Base-by-base conservation (phyloP, 2,329 filamentous ascomycete genomes). In the Fusarium chaquense region DNA sequence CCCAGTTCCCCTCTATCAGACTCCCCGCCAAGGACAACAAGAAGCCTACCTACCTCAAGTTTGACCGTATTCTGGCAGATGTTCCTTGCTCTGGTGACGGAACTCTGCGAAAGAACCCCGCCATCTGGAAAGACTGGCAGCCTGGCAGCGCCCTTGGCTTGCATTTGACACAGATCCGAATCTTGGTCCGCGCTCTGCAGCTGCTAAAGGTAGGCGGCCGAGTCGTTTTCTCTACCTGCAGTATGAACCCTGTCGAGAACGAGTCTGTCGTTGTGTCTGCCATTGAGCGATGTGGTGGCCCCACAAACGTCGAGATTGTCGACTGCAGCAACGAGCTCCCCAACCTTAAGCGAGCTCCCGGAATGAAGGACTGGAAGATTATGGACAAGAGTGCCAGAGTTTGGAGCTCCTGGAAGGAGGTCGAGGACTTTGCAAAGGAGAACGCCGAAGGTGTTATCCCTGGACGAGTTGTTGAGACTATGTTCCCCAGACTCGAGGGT, bases 171-270 rank as follows among this genome's bases (percentile, higher is more conserved):
- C 96, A 99, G 81, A 87, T 93, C 45, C 87, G 95, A 47, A 99
- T 99, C 72, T 84, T 99, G 50, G 92, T 97, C 59, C 91, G 96
- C 66, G 93, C 96, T 33, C 85, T 99, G 53, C 95, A 98, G 82
- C 93, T 99, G 90, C 88, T 99, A 71, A 98, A 98, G 84, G 91
- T 93, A 58, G 95, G 96, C 41, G 96, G 96, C 53, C 89, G 94
- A 68, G 93, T 98, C 30, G 95, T 99, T 54, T 99, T 98, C 83
- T 98, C 95, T 5, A 99, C 96, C 22, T 99, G 96, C 86, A 98
- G 94, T 80, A 93, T 99, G 92, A 99, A 99, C 81, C 96, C 96
- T 0, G 89, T 98, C 30, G 96, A 99, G 83, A 97, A 99, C 76
- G 96, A 99, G 81, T 91, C 96, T 9, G 94, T 98, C 18, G 85